Base-by-base conservation (phyloP, 108 stramenopile genomes). In the Pinguiococcus pyrenoidosus region DNA sequence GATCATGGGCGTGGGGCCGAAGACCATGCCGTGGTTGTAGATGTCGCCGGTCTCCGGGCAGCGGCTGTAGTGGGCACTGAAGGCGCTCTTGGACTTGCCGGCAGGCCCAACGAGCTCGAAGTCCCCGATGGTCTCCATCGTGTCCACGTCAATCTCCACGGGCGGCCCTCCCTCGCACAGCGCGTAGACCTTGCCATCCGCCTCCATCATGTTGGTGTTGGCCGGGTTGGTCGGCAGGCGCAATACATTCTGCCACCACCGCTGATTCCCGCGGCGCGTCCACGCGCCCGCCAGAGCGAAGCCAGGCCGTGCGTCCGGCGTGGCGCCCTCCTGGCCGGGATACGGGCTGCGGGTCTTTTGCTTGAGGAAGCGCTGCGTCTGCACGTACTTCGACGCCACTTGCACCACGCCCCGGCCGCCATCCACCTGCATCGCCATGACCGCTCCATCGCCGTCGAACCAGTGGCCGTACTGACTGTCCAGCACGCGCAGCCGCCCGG, bases 391-490 rank as follows among this genome's bases (percentile, higher is more conserved):
- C n/a, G n/a, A n/a, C n/a, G n/a, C n/a, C n/a, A n/a, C n/a, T n/a
- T n/a, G n/a, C n/a, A n/a, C n/a, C n/a, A n/a, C n/a, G n/a, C n/a
- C n/a, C 16, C 36, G 43, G n/a, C 60, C 68, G 17, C 56, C 62
- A 27, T 68, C 59, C 13, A 69, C 43, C 27, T 37, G 38, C 18
- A 69, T 17, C 27, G 29, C 36, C 9, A 37, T 32, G 1, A 69
- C 5, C 13, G 54, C 51, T 18, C 68, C 68, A 50, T 69, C 68
- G 16, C 61, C 62, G 45, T 69, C 68, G 46, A 69, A 69, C 68
- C 68, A 69, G 44, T 69, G 68, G 10, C 68, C 62, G 5, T 57
- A 50, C 40, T 58, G 35, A 9, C 48, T 28, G 13, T 43, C 49
- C 7, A 61, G 62, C 23, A 69, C 51, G n/a, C 68, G 55, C 28